phyloP scores from a whole-genome alignment of 129 eudicot species.

The Flaveria linearis region DNA sequence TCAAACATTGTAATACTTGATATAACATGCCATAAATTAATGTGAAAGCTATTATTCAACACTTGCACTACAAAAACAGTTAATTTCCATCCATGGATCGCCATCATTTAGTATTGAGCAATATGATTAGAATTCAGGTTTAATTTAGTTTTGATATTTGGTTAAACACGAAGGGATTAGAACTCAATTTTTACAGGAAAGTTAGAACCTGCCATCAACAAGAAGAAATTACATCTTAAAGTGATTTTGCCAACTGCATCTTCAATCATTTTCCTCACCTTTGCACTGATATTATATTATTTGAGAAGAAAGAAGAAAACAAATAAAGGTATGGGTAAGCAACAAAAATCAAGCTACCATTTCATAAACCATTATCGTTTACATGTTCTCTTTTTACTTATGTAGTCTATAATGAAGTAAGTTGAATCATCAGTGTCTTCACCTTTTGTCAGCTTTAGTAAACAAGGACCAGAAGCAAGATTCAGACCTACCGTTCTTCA shows the following conservation, averaged over 20 bases:
- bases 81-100: background rate
- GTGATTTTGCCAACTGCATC: background rate
- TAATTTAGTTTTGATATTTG: background rate
- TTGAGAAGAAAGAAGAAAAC: constrained; percentile 5
- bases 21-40: background rate
- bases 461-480: constrained; percentile 9
- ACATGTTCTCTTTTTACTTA: background rate
- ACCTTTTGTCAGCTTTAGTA: background rate
- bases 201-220: background rate
- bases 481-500: constrained; percentile 6
- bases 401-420: background rate
- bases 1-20: background rate
- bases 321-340: background rate
- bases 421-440: background rate
- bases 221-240: background rate
- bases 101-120: background rate
- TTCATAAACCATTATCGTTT: background rate
- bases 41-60: background rate
- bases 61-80: background rate
- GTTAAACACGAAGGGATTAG: background rate
- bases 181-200: background rate
- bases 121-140: background rate
- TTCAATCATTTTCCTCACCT: background rate
- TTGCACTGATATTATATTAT: background rate
- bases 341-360: background rate